phyloP scores from a whole-genome alignment of 306 rosid species.

The Rosa rugosa region DNA sequence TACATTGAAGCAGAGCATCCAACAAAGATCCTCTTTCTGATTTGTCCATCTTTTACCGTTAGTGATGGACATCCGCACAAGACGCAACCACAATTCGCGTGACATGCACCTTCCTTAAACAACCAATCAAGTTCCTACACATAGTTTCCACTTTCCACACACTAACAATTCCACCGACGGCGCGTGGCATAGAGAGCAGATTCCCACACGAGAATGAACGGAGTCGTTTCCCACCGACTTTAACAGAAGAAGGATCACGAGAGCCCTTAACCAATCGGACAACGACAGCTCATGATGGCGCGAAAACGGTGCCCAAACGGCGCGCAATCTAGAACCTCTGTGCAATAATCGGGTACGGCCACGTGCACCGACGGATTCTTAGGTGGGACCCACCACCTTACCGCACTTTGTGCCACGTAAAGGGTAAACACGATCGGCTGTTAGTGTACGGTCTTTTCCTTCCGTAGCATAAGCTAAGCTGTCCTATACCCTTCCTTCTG shows the following conservation, averaged over 20 bases:
- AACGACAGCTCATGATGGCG: background rate
- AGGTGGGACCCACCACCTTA: constrained; percentile 12
- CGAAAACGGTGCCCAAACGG: constrained; percentile 4
- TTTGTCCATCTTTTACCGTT: background rate
- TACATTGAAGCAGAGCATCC: background rate
- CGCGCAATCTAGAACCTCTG: background rate
- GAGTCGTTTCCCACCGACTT: constrained; percentile 39
- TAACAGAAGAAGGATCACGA: constrained; percentile 37
- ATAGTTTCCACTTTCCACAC: background rate
- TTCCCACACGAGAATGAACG: constrained; percentile 17
- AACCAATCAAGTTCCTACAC: background rate
- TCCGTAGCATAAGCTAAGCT: background rate
- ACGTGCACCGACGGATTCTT: constrained; percentile 55
- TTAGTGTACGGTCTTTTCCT: background rate
- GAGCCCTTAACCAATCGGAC: background rate
- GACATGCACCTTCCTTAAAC: background rate
- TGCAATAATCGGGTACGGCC: constrained; percentile 15
- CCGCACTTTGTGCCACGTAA: background rate
- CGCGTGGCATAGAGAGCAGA: background rate
- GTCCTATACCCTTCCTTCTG: background rate
- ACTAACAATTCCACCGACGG: background rate
- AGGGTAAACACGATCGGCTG: background rate
- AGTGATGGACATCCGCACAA: background rate
- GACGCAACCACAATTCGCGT: background rate
- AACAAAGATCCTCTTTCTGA: background rate